Evolutionary conservation across 208 protist species (phyloP), one percentile per base, ranked within the genome.

Genomic region (Acanthamoeba lenticulata): DNA sequence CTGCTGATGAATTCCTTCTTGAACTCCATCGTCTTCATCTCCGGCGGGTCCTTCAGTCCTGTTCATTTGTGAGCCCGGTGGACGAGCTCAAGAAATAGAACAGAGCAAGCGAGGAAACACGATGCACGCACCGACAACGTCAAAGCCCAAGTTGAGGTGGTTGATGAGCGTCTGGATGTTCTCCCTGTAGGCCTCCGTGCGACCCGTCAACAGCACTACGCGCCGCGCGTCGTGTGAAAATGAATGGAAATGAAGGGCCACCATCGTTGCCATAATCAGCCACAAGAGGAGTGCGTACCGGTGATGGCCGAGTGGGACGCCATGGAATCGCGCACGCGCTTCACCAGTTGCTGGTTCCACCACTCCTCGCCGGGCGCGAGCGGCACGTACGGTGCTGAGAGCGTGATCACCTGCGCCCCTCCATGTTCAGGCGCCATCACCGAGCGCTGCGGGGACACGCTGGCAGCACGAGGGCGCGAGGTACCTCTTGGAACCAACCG

Each of bases 11-110:
- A 88, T 29, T 42, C 47, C 45, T 49, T 88, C 79, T 88, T 88
- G 79, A 88, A 88, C 32, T 88, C 79, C 42, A 88, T 88, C n/a
- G 79, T 88, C 45, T 60, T 79, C 67, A 79, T 79, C 67, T 79
- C 67, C 9, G 67, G 67, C 13, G 67, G 67, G 21, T 45, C 36
- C 67, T 79, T 79, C 67, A 79, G 67, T 1, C 67, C 67, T 79
- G 67, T 24, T 79, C 52, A n/a, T n/a, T n/a, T n/a, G n/a, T n/a
- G n/a, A n/a, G n/a, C n/a, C n/a, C n/a, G n/a, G n/a, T n/a, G n/a
- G n/a, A n/a, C n/a, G n/a, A n/a, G n/a, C n/a, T n/a, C n/a, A n/a
- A n/a, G n/a, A n/a, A n/a, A n/a, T n/a, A n/a, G n/a, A n/a, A n/a
- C n/a, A n/a, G n/a, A n/a, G n/a, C n/a, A n/a, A n/a, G n/a, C n/a